A percentile compares a stretch with the other conserved stretches of the same genome.
Evolutionary conservation across 768 basidiomycete genomes (phyloP).

Genomic region (Kwoniella europaea): DNA sequence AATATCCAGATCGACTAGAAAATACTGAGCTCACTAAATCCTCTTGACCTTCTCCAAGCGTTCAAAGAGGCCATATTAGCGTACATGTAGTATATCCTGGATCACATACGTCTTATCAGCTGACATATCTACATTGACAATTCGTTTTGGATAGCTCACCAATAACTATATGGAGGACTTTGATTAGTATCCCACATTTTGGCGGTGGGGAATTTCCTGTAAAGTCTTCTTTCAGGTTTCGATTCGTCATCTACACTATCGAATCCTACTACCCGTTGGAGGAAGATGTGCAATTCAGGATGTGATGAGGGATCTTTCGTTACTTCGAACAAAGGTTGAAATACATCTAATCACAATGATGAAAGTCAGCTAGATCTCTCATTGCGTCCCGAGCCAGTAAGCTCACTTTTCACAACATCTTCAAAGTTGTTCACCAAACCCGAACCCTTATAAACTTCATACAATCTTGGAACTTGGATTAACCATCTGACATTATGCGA

Average conservation of each 20-base stretch:
- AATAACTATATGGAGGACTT: conserved; percentile 94
- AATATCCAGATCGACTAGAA: not conserved
- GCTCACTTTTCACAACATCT: conserved; percentile 80
- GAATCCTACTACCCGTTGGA: conserved; percentile 94
- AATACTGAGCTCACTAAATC: conserved; percentile 74
- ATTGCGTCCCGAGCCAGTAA: not conserved
- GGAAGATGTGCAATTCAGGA: conserved; percentile 91
- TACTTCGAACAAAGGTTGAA: conserved; percentile 91
- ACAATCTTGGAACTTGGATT: conserved; percentile 90
- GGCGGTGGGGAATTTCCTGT: conserved; percentile 93
- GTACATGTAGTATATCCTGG: conserved; percentile 93
- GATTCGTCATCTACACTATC: conserved; percentile 99
- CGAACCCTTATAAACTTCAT: conserved; percentile 91
- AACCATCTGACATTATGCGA: conserved; percentile 99
- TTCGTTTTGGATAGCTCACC: conserved; percentile 63
- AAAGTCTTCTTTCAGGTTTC: conserved; percentile 85
- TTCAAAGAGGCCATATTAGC: conserved; percentile 95
- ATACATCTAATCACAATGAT: conserved; percentile 69
- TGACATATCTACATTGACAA: too few relatives aligned
- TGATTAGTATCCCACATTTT: conserved; percentile 84
- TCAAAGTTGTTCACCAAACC: conserved; percentile 84
- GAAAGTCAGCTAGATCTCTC: not conserved
- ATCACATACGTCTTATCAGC: conserved; percentile 12
- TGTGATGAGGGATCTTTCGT: conserved; percentile 87
- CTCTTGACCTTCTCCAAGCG: conserved; percentile 81